Base-by-base conservation (phyloP, 2,329 filamentous ascomycete genomes). In the Beauveria sp. region DNA sequence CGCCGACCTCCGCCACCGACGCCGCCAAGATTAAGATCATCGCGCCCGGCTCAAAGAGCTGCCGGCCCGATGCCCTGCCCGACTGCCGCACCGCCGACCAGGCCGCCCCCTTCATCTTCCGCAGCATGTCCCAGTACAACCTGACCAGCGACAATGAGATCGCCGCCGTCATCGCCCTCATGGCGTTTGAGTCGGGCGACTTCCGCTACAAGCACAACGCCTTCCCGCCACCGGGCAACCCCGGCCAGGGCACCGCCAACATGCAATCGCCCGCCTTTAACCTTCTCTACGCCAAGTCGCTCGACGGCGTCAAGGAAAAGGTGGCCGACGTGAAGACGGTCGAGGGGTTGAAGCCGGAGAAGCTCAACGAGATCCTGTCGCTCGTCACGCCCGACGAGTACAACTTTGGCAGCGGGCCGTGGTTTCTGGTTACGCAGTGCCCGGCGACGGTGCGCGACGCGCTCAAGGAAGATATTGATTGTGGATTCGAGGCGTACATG, bases 131-230 rank as follows among this genome's bases (percentile, higher is more conserved):
- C 20, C 73, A 77, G 12, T 88, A 90, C 77, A 65, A 71, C 3
- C 76, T 92, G 66, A 78, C 74, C 53, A 71, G 72, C 40, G 73
- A 75, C 24, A 81, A 79, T 24, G 83, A 88, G 66, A 85, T 89
- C 69, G 90, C 90, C 7, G 89, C 86, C 24, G 72, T 92, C 18
- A 69, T 94, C 48, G 79, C 86, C 14, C 78, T 91, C 68, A 88
- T 90, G 76, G 83, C 87, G 12, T 86, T 86, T 69, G 91, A 96
- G 76, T 85, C 83, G 2, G 84, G 61, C 24, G 80, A 86, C 64
- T 90, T 92, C 75, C 79, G 82, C 67, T 92, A 84, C 80, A 90
- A 87, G 73, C 81, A 79, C 71, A 91, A 92, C 74, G 77, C 85
- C 67, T 65, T 58, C 40, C 75, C 77, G 34, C 34, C 34, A 2